A percentile compares a stretch with the other conserved stretches of the same genome.
These are phyloP conservation scores for Cicer arietinum DNA, from an alignment of 306 rosid species.

Conservation along the genomic window DNA sequence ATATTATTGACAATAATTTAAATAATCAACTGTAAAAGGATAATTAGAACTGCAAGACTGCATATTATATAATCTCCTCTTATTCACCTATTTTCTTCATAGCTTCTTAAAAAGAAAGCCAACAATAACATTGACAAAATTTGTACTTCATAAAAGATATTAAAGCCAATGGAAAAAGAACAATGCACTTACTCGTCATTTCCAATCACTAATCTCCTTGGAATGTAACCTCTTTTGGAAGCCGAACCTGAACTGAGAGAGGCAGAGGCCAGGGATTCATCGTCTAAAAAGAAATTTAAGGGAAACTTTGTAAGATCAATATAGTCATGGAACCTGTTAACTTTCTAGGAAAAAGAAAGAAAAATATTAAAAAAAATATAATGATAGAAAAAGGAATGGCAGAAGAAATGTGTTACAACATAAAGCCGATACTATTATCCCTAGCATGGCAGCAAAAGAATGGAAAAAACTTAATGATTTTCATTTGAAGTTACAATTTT, in stretches of 20 bases:
- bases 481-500: slow-evolving; percentile 12
- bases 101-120: slow-evolving; percentile 22
- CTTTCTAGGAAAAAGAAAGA: slow-evolving; percentile 17
- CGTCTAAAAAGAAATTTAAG: slow-evolving; percentile 59
- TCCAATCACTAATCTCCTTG: slow-evolving; percentile 91
- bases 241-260: slow-evolving; percentile 56
- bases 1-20: slow-evolving; percentile 28
- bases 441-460: slow-evolving; percentile 24
- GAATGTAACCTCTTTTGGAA: slow-evolving; percentile 70
- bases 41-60: slow-evolving; percentile 12
- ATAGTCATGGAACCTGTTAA: slow-evolving; percentile 26
- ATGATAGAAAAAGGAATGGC: neutral
- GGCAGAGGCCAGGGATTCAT: slow-evolving; percentile 58
- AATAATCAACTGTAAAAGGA: slow-evolving; percentile 29
- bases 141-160: slow-evolving; percentile 28
- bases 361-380: slow-evolving; percentile 22
- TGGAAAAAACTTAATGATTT: slow-evolving; percentile 22
- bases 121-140: slow-evolving; percentile 39
- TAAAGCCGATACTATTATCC: slow-evolving; percentile 21
- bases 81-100: slow-evolving; percentile 11
- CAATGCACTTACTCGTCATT: slow-evolving; percentile 81
- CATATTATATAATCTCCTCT: slow-evolving; percentile 2
- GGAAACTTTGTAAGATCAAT: slow-evolving; percentile 31
- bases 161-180: slow-evolving; percentile 27
- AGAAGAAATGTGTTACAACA: slow-evolving; percentile 19